These are phyloP conservation scores for Botrytis fragariae DNA, from an alignment of 2,329 filamentous ascomycete species.

Conservation along the genomic window DNA sequence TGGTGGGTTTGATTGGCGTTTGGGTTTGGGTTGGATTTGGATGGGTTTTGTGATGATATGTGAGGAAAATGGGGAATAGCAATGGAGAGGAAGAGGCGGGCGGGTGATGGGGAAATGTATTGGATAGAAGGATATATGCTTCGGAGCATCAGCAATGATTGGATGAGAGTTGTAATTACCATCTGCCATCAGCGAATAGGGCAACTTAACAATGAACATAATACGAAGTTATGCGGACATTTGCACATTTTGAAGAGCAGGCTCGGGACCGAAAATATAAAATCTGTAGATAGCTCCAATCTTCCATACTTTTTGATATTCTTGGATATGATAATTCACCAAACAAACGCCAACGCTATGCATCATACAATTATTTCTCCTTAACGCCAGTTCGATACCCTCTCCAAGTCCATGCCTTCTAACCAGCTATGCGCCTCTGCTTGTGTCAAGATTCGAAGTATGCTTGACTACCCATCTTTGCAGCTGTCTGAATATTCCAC, in stretches of 20 bases:
- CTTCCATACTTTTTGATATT: background rate
- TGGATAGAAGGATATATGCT: background rate
- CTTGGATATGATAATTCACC: slow-evolving; percentile 4
- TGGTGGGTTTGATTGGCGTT: background rate
- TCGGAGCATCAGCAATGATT: background rate
- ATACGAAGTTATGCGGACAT: background rate
- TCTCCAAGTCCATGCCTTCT: slow-evolving; percentile 3
- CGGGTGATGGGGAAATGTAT: background rate
- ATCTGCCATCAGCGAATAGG: background rate
- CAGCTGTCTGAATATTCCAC: background rate
- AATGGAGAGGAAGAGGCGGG: slow-evolving; percentile 10
- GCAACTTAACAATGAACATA: background rate
- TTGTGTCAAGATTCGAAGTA: background rate
- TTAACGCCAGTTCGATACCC: slow-evolving; percentile 15
- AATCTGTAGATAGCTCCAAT: background rate
- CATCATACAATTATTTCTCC: slow-evolving; percentile 15
- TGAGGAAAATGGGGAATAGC: slow-evolving; percentile 11
- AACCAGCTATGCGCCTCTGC: slow-evolving; percentile 16
- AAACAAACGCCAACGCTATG: slow-evolving; percentile 28
- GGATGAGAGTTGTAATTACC: background rate
- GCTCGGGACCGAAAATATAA: background rate
- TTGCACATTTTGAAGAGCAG: background rate
- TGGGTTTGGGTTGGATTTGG: background rate
- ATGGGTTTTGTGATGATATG: no score
- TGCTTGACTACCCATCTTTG: background rate